phyloP scores from a whole-genome alignment of 768 basidiomycete genomes.

The Boletus insuetus region DNA sequence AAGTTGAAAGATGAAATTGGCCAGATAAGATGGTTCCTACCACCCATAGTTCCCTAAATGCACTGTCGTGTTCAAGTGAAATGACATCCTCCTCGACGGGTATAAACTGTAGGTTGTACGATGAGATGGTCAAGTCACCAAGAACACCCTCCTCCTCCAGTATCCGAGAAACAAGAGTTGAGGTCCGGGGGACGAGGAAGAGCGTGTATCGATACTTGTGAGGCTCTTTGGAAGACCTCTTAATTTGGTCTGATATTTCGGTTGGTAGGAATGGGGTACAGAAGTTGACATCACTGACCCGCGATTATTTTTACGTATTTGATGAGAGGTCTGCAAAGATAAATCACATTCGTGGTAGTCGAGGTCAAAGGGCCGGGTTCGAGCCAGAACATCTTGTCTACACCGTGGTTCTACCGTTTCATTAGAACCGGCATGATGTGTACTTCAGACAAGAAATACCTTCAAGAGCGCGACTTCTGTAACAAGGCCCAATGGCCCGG shows the following conservation, averaged over 20 bases:
- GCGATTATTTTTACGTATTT: conserved; percentile 87
- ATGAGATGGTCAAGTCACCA: conserved; percentile 85
- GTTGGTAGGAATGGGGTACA: conserved; percentile 21
- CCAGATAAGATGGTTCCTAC: conserved; percentile 45
- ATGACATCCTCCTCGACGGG: conserved; percentile 91
- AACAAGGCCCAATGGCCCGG: conserved; percentile 92
- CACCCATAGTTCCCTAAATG: conserved; percentile 89
- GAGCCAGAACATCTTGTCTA: conserved; percentile 99
- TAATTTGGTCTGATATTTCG: conserved; percentile 77
- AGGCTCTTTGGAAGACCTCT: conserved; percentile 66
- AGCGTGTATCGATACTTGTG: conserved; percentile 83
- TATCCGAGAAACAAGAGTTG: conserved; percentile 80
- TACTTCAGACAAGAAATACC: conserved; percentile 41
- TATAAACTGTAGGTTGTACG: conserved; percentile 92
- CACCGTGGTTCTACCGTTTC: conserved; percentile 84
- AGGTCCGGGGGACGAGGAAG: conserved; percentile 83
- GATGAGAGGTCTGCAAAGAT: conserved; percentile 86
- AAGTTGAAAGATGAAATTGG: neutral
- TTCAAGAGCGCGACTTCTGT: conserved; percentile 92
- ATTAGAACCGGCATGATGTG: conserved; percentile 6
- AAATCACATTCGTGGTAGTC: conserved; percentile 85
- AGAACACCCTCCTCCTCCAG: conserved; percentile 97
- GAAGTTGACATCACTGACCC: conserved; percentile 46
- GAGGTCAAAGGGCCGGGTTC: conserved; percentile 84
- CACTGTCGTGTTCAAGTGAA: conserved; percentile 81